Percentiles rank a stretch among this genome's conserved stretches.
phyloP scores from a whole-genome alignment of 495 filamentous ascomycete genomes.

The Pseudevernia furfuracea region DNA sequence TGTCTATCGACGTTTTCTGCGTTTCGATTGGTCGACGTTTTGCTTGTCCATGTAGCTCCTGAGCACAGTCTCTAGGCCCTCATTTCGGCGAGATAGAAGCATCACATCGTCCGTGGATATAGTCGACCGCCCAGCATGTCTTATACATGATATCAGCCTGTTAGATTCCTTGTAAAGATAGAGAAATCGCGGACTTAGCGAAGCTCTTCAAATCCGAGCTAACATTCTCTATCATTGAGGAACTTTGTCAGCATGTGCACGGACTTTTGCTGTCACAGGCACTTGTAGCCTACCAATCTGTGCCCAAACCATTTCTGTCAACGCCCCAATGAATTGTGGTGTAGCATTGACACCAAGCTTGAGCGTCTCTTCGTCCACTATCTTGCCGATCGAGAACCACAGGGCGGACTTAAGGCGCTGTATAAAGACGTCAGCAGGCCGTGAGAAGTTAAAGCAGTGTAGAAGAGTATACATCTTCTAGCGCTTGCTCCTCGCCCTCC shows the following conservation, averaged over 20 bases:
- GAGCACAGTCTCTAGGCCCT: slow-evolving; percentile 68
- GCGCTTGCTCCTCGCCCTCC: slow-evolving; percentile 33
- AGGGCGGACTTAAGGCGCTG: slow-evolving; percentile 87
- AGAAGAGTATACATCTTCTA: slow-evolving; percentile 34
- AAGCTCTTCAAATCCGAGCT: slow-evolving; percentile 74
- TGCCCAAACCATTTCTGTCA: slow-evolving; percentile 85
- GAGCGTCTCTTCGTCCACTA: slow-evolving; percentile 79
- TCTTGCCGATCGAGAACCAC: slow-evolving; percentile 86
- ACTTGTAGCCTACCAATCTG: slow-evolving; percentile 60
- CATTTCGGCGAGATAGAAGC: slow-evolving; percentile 76
- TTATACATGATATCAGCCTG: slow-evolving; percentile 23
- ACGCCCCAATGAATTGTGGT: slow-evolving; percentile 86
- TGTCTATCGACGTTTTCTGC: slow-evolving; percentile 11
- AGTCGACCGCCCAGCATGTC: slow-evolving; percentile 75
- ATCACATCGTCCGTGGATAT: slow-evolving; percentile 82
- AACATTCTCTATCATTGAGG: slow-evolving; percentile 51
- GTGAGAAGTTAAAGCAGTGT: neutral
- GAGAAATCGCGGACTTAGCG: slow-evolving; percentile 44
- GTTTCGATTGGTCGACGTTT: slow-evolving; percentile 22
- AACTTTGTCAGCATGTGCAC: slow-evolving; percentile 10
- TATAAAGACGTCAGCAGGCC: neutral
- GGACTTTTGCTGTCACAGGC: neutral
- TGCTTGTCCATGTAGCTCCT: slow-evolving; percentile 57
- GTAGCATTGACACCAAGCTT: slow-evolving; percentile 75
- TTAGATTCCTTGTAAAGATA: too few relatives aligned